Base-by-base conservation (phyloP, 2,329 filamentous ascomycete genomes). In the Colletotrichum shisoi region DNA sequence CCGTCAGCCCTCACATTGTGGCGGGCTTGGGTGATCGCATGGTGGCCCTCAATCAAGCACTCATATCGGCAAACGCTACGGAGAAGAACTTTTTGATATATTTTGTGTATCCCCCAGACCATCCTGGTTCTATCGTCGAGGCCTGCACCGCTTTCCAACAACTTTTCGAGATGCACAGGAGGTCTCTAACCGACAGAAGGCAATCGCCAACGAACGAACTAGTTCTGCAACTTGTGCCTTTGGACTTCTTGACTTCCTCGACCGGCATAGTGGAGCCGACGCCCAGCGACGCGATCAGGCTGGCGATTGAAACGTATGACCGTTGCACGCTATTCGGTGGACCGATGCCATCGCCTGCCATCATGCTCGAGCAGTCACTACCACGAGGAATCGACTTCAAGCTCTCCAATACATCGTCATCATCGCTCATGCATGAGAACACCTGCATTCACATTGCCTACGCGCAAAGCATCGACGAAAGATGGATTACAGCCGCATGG, bases 401-500 rank as follows among this genome's bases (percentile, higher is more conserved):
- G 74, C 79, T 94, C 2, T 84, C 82, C 1, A 78, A 85, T 0
- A 87, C 85, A 15, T 89, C 91, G 2, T 92, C 91, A 0, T 85
- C 87, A 19, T 91, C 92, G 19, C 80, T 94, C 6, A 81, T 95
- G 60, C 87, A 90, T 62, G 92, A 95, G 74, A 92, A 93, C 70
- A 91, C 88, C 0, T 90, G 90, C 73, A 87, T 96, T 37, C 92
- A 96, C 75, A 81, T 96, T 51, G 91, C 90, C 1, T 96, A 96
- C 73, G 87, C 90, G 2, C 84, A 89, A 62, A 94, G 91, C 73
- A 82, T 89, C 12, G 91, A 94, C 74, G 87, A 90, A 21, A 82
- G 89, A 9, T 96, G 93, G 93, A 80, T 95, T 44, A 90, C 89
- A 13, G 90, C 88, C 6, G 90, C 90, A 0, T 96, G 92, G 92